These are phyloP conservation scores for Clavariopsis aquatica DNA, from an alignment of 495 filamentous ascomycete species.

Conservation along the genomic window DNA sequence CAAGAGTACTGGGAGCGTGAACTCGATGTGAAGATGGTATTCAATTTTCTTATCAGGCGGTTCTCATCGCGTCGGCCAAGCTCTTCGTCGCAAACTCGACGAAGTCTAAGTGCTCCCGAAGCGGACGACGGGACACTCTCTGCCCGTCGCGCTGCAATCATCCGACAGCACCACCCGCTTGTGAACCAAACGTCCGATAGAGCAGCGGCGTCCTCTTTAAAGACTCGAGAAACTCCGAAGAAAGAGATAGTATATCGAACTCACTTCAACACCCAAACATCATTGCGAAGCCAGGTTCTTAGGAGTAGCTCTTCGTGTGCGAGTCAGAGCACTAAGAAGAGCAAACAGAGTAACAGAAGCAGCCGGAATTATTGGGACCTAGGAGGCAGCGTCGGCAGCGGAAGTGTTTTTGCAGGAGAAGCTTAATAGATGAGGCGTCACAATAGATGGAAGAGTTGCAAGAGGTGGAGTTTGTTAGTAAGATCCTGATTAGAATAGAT, in stretches of 20 bases:
- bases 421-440: conserved; percentile 46
- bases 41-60: conserved; percentile 76
- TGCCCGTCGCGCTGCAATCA: conserved; percentile 75
- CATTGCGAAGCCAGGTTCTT: conserved; percentile 53
- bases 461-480: neutral
- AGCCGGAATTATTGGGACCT: conserved; percentile 87
- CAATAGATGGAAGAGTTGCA: neutral
- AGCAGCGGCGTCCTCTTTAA: conserved; percentile 42
- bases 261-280: conserved; percentile 41
- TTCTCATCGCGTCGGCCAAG: conserved; percentile 53
- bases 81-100: conserved; percentile 5
- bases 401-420: conserved; percentile 75
- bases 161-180: conserved; percentile 79
- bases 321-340: conserved; percentile 72
- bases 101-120: conserved; percentile 24
- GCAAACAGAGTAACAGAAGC: conserved; percentile 59
- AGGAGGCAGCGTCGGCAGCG: conserved; percentile 73
- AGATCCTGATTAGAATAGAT: neutral
- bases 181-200: conserved; percentile 22
- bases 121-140: conserved; percentile 51
- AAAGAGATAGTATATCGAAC: conserved; percentile 49
- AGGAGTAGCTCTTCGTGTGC: conserved; percentile 67
- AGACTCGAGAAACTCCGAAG: conserved; percentile 50
- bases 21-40: conserved; percentile 82
- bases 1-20: conserved; percentile 85